These are phyloP conservation scores for Trichoderma parareesei DNA, from an alignment of 495 filamentous ascomycete genomes.

Conservation along the genomic window DNA sequence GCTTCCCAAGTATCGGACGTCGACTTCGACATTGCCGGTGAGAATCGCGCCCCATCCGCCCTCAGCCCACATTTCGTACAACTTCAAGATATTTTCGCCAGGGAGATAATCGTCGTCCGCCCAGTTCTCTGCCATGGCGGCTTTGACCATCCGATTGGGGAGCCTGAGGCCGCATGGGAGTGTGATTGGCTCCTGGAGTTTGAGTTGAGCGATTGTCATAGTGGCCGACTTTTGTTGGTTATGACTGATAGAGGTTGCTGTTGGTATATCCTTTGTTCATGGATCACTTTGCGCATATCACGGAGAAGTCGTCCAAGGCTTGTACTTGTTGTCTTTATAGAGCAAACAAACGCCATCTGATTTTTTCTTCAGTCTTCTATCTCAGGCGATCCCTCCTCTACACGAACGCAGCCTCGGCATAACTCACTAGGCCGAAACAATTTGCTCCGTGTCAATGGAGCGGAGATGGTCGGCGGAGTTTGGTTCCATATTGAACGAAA, in stretches of 20 bases:
- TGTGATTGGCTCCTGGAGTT: slow-evolving; percentile 35
- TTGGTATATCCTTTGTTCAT: not conserved
- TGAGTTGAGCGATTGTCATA: slow-evolving; percentile 10
- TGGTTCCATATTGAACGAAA: not conserved
- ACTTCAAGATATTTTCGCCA: slow-evolving; percentile 14
- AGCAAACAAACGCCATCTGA: not conserved
- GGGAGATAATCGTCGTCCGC: slow-evolving; percentile 5
- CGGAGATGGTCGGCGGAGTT: not conserved
- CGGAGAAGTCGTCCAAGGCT: not conserved
- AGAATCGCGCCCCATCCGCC: slow-evolving; percentile 45
- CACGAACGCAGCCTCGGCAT: not conserved
- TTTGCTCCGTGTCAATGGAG: not conserved
- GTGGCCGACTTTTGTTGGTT: not conserved
- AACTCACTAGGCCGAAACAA: not conserved
- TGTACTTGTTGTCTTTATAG: not conserved
- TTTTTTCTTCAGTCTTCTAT: not conserved
- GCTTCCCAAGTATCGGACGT: slow-evolving; percentile 40
- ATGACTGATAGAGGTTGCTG: not conserved
- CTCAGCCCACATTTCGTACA: slow-evolving; percentile 41
- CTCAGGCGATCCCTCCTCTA: not conserved
- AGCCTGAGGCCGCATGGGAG: slow-evolving; percentile 44
- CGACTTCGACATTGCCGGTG: slow-evolving; percentile 50
- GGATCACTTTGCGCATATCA: not conserved
- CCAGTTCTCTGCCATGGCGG: slow-evolving; percentile 17
- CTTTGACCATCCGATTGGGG: slow-evolving; percentile 47